These are phyloP conservation scores for Pontederia crassipes DNA, from an alignment of 176 grass and related monocot species.

Conservation along the genomic window DNA sequence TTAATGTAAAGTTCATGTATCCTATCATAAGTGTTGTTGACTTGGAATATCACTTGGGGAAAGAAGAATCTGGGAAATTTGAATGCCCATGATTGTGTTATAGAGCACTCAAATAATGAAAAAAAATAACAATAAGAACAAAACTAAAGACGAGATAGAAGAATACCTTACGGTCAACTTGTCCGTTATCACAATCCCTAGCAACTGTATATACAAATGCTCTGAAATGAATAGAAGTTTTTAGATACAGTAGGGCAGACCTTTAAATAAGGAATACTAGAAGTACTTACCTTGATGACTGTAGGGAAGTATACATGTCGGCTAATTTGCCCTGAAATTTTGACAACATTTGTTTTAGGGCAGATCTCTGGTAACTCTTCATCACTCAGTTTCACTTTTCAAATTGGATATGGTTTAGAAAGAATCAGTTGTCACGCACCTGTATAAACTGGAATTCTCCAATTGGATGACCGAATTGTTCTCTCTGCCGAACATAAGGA, in stretches of 20 bases:
- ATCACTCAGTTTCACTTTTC: not conserved
- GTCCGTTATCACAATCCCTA: conserved; percentile 83
- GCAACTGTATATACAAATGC: conserved; percentile 97
- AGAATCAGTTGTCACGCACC: conserved; percentile 10
- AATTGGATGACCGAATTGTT: conserved; percentile 82
- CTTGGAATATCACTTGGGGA: too few relatives aligned
- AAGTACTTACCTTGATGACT: conserved; percentile 69
- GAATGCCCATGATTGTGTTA: too few relatives aligned
- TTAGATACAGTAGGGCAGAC: too few relatives aligned
- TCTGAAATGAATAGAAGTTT: conserved; percentile 26
- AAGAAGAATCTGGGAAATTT: too few relatives aligned
- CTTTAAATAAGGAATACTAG: too few relatives aligned
- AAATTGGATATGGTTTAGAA: too few relatives aligned
- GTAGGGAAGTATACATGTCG: conserved; percentile 95
- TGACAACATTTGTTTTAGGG: not conserved
- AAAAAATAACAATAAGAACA: not conserved
- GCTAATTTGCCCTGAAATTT: conserved; percentile 71
- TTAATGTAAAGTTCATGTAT: too few relatives aligned
- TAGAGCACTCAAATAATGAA: too few relatives aligned
- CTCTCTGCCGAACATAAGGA: conserved; percentile 88
- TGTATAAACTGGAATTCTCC: conserved; percentile 99
- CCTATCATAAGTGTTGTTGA: too few relatives aligned
- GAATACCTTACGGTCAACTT: conserved; percentile 82
- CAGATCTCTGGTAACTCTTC: not conserved
- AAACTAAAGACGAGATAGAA: not conserved